phyloP scores from a whole-genome alignment of 23 red algal genomes.

The Gracilaria domingensis region DNA sequence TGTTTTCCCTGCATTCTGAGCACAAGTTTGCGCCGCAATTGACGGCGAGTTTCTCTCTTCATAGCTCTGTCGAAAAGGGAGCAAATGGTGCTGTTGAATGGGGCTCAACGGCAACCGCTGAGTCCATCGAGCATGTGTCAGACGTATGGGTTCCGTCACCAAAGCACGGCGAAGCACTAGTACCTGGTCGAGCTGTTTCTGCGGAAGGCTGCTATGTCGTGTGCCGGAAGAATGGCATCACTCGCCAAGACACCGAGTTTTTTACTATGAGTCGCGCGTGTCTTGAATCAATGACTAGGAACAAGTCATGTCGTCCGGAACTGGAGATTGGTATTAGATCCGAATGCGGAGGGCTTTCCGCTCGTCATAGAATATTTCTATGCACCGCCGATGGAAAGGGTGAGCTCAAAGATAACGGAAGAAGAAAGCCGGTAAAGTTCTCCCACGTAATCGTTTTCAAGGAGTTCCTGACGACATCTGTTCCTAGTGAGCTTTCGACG shows the following conservation, averaged over 20 bases:
- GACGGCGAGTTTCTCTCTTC: neutral
- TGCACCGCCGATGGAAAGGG: neutral
- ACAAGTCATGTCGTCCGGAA: conserved; percentile 14
- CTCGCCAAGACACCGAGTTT: neutral
- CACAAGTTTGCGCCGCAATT: conserved; percentile 21
- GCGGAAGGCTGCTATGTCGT: conserved; percentile 22
- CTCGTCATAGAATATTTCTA: conserved; percentile 15
- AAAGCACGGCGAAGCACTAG: conserved; percentile 27
- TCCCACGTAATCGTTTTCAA: conserved; percentile 41
- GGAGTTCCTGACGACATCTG: neutral
- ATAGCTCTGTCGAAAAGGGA: neutral
- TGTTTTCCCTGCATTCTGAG: conserved; percentile 5
- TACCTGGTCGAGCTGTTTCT: conserved; percentile 49
- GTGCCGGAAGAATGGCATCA: conserved; percentile 2
- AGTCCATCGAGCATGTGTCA: conserved; percentile 12
- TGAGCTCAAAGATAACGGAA: neutral
- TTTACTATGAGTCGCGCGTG: conserved; percentile 19
- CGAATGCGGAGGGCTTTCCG: neutral
- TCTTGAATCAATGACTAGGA: conserved; percentile 1
- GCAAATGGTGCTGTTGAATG: neutral
- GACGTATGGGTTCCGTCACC: neutral
- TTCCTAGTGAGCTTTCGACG: no score
- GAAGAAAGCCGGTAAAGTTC: neutral
- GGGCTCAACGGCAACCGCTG: neutral
- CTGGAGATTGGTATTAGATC: conserved; percentile 6